phyloP scores from a whole-genome alignment of 2,329 filamentous ascomycete species.

The Aschersonia sp. region DNA sequence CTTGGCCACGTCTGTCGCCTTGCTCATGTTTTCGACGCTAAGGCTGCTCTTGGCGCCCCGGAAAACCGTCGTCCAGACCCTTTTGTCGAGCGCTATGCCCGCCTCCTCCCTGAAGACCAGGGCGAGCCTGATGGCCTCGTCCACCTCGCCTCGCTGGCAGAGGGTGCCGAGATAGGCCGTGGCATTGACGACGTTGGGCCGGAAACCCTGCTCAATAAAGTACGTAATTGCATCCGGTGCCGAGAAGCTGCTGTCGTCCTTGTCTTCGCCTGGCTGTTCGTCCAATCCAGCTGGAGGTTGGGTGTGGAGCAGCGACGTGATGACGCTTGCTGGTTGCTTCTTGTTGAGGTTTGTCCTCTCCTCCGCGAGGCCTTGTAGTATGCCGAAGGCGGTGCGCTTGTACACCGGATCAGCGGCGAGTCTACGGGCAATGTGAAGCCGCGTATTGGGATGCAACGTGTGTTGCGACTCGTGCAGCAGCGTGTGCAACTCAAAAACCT shows the following conservation, averaged over 20 bases:
- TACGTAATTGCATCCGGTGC: constrained; percentile 16
- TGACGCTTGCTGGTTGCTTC: constrained; percentile 34
- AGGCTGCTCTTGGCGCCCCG: constrained; percentile 49
- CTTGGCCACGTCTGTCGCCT: constrained; percentile 21
- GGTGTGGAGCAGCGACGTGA: constrained; percentile 41
- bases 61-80: constrained; percentile 56
- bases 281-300: constrained; percentile 7
- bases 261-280: constrained; percentile 2
- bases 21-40: constrained; percentile 36
- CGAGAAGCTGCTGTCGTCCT: constrained; percentile 9
- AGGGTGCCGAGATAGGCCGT: constrained; percentile 60
- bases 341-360: constrained; percentile 29
- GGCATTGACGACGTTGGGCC: constrained; percentile 47
- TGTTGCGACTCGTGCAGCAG: constrained; percentile 14
- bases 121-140: constrained; percentile 19
- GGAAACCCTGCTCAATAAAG: constrained; percentile 45
- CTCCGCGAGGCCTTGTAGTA: constrained; percentile 22
- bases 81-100: constrained; percentile 45
- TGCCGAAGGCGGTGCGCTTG: constrained; percentile 27
- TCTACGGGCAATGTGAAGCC: constrained; percentile 30
- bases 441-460: constrained; percentile 26
- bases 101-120: constrained; percentile 19
- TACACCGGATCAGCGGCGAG: constrained; percentile 24
- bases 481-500: constrained; percentile 19
- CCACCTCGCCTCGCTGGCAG: constrained; percentile 31